phyloP scores from a whole-genome alignment of 1,139 yeast species.

The Debaryomyces nepalensis region DNA sequence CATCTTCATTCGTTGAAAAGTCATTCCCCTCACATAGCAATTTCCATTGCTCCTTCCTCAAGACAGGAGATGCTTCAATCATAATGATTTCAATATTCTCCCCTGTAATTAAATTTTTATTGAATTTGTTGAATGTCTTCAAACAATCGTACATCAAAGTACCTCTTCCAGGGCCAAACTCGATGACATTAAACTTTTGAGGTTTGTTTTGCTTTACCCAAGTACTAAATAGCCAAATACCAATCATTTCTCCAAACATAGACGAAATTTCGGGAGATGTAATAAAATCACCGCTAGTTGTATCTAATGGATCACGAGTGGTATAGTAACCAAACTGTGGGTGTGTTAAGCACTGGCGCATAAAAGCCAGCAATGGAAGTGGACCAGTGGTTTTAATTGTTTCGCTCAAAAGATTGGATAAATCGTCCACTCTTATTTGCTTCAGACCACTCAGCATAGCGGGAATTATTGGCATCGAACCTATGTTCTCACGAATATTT shows the following conservation, averaged over 20 bases:
- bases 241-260: conserved; percentile 85
- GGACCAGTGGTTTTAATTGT: conserved; percentile 79
- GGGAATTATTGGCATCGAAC: conserved; percentile 39
- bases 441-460: conserved; percentile 18
- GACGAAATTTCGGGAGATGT: conserved; percentile 90
- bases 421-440: conserved; percentile 27
- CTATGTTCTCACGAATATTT: conserved; percentile 42
- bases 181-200: conserved; percentile 58
- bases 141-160: conserved; percentile 74
- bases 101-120: conserved; percentile 27
- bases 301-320: conserved; percentile 73
- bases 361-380: conserved; percentile 69
- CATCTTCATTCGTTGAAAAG: conserved; percentile 28
- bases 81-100: conserved; percentile 49
- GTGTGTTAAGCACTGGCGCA: conserved; percentile 83
- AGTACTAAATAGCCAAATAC: conserved; percentile 67
- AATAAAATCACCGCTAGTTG: conserved; percentile 69
- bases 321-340: conserved; percentile 83
- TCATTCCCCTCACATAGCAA: conserved; percentile 46
- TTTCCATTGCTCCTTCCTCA: conserved; percentile 61
- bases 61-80: conserved; percentile 74
- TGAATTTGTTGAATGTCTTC: conserved; percentile 49
- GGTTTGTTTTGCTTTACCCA: conserved; percentile 68
- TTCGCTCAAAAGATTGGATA: conserved; percentile 50
- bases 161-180: conserved; percentile 88